Evolutionary conservation across 73 alveolate genomes (phyloP), one percentile per base, ranked within the genome.

Genomic region (Paramecium octaurelia): DNA sequence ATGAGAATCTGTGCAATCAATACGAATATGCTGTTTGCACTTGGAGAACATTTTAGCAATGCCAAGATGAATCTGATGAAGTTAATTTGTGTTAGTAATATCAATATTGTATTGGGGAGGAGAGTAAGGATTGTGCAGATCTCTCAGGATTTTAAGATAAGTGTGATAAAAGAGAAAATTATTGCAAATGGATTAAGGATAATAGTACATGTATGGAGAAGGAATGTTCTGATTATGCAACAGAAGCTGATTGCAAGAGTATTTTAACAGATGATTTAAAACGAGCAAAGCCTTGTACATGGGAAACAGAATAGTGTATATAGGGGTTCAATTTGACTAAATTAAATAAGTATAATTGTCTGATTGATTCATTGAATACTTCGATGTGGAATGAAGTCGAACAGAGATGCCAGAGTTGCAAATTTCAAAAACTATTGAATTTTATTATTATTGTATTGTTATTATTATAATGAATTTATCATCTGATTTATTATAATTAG

Each of bases 371-470:
- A 1, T 73, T 73, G 42, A 73, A 73, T 36, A 73, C 59, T 20
- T 73, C 87, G 2, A 36, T 43, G 34, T 73, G 87, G 87, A 40
- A 73, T 73, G 84, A 64, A 24, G 84, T 64, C 3, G 84, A 64
- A 64, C 27, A 64, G 84, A 64, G 12, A 64, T 64, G 84, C 12
- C 24, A 64, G 9, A 64, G 84, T 64, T 64, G 84, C 6, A 11
- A 27, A 64, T 64, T 64, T 64, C 3, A 12, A 10, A 14, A 14
- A 14, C 12, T 64, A 27, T 64, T 64, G 84, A 64, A 27, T 14
- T 34, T 20, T 27, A 23, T 31, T 64, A 12, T 64, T 31, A 3
- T 64, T 24, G 1, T 64, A 64, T 27, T 31, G 11, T 27, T 64
- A 64, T 11, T 64, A 64, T 64, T 27, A 64, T 18, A 54, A 3